A percentile compares a stretch with the other conserved stretches of the same genome.
These are phyloP conservation scores for Sordariomycetes sp. DNA, from an alignment of 2,329 filamentous ascomycete species.

Conservation along the genomic window DNA sequence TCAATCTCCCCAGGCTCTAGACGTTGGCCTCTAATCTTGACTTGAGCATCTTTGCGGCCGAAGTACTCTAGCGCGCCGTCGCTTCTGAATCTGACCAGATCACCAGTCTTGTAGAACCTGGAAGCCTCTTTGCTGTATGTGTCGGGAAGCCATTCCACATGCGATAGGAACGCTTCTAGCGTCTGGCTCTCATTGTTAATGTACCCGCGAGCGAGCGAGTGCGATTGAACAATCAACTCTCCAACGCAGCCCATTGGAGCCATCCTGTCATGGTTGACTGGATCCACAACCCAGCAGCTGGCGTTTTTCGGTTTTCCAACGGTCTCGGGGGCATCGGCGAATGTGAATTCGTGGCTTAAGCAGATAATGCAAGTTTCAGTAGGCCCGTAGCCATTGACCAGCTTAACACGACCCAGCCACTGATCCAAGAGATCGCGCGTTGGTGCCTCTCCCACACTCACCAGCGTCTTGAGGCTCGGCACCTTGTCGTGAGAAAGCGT, in stretches of 20 bases:
- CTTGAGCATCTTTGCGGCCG: constrained; percentile 28
- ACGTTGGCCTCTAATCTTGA: constrained; percentile 44
- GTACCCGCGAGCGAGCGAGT: constrained; percentile 35
- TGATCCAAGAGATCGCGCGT: constrained; percentile 4
- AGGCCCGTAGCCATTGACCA: constrained; percentile 10
- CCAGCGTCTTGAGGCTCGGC: constrained; percentile 3
- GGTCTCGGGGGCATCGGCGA: neutral
- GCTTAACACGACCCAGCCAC: constrained; percentile 3
- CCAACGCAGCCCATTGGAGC: constrained; percentile 10
- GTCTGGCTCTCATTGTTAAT: constrained; percentile 24
- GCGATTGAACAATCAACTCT: constrained; percentile 15
- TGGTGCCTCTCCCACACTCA: constrained; percentile 8
- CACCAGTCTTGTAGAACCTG: constrained; percentile 12
- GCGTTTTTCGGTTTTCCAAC: constrained; percentile 5
- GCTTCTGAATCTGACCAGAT: constrained; percentile 7
- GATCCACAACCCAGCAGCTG: constrained; percentile 13
- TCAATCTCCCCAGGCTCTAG: constrained; percentile 26
- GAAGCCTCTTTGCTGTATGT: constrained; percentile 6
- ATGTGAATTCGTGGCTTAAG: neutral
- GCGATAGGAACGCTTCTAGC: constrained; percentile 13
- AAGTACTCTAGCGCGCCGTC: constrained; percentile 9
- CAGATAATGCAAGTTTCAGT: constrained; percentile 7
- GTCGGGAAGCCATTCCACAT: constrained; percentile 15
- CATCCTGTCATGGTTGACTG: constrained; percentile 7
- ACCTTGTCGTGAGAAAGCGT: constrained; percentile 3